These are phyloP conservation scores for Microthyrium microscopicum DNA, from an alignment of 2,329 filamentous ascomycete genomes.

Conservation along the genomic window DNA sequence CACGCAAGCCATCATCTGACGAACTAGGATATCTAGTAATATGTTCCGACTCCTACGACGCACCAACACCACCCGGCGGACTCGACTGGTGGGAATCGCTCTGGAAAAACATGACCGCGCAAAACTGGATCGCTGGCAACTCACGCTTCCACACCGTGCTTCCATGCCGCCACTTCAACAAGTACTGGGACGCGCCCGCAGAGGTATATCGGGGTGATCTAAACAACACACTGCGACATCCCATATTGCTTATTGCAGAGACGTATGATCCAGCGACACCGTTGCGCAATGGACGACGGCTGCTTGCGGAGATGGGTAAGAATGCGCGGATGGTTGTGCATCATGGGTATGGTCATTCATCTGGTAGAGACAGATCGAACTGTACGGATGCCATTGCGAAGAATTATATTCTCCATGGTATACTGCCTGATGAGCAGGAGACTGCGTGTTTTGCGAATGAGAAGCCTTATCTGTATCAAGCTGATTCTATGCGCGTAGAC, in stretches of 20 bases:
- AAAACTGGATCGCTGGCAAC: conserved; percentile 2
- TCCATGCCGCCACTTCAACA: conserved; percentile 3
- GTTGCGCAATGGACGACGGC: conserved; percentile 3
- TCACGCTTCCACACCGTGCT: not conserved
- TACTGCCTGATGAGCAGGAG: conserved; percentile 1
- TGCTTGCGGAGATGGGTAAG: conserved; percentile 1
- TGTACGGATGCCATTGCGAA: conserved; percentile 2
- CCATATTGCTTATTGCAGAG: conserved; percentile 1
- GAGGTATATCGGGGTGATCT: conserved; percentile 3
- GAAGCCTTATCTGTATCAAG: conserved; percentile 3
- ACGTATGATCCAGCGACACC: conserved; percentile 3
- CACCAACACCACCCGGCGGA: not conserved
- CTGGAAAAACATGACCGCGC: conserved; percentile 1
- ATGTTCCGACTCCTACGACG: conserved; percentile 3
- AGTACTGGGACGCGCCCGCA: conserved; percentile 2
- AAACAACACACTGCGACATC: conserved; percentile 1
- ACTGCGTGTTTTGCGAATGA: conserved; percentile 3
- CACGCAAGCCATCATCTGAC: not conserved
- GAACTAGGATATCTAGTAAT: conserved; percentile 1
- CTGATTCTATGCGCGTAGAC: not conserved
- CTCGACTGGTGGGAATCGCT: conserved; percentile 1
- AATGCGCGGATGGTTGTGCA: conserved; percentile 3
- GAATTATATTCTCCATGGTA: conserved; percentile 1
- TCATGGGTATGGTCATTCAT: conserved; percentile 5
- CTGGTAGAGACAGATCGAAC: conserved; percentile 3